A percentile compares a stretch with the other conserved stretches of the same genome.
phyloP scores from a whole-genome alignment of 1,284 basidiomycete species.

The Rhodotorula sp. region DNA sequence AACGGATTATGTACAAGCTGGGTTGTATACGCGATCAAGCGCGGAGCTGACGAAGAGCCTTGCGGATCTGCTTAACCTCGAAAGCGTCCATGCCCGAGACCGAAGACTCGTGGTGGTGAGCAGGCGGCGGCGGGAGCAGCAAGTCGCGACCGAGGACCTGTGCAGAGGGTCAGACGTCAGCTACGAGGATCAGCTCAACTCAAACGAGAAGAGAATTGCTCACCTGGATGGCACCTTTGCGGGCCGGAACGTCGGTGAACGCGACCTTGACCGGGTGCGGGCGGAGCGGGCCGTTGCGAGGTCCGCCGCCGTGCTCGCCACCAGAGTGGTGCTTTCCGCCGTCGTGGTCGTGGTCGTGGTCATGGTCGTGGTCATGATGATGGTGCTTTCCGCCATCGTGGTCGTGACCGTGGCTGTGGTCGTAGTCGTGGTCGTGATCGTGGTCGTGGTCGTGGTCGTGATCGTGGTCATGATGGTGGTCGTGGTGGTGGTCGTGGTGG shows the following conservation, averaged over 20 bases:
- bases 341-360: not conserved
- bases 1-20: no score
- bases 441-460: not conserved
- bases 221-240: conserved; percentile 43
- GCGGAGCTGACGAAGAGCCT: conserved; percentile 12
- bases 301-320: conserved; percentile 7
- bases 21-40: not conserved
- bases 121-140: conserved; percentile 40
- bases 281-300: not conserved
- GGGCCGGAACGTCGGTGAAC: conserved; percentile 39
- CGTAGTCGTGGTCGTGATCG: not conserved
- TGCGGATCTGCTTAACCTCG: conserved; percentile 14
- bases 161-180: not conserved
- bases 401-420: not conserved
- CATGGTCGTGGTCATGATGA: not conserved
- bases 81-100: conserved; percentile 1
- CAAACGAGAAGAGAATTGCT: not conserved
- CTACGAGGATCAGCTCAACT: not conserved
- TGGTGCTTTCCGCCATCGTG: no score
- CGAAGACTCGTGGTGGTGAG: conserved; percentile 23
- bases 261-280: conserved; percentile 31
- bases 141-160: conserved; percentile 34
- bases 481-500: not conserved
- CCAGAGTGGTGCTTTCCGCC: not conserved
- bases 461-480: not conserved